phyloP scores from a whole-genome alignment of 495 filamentous ascomycete species.

The Aspergillus baeticus region DNA sequence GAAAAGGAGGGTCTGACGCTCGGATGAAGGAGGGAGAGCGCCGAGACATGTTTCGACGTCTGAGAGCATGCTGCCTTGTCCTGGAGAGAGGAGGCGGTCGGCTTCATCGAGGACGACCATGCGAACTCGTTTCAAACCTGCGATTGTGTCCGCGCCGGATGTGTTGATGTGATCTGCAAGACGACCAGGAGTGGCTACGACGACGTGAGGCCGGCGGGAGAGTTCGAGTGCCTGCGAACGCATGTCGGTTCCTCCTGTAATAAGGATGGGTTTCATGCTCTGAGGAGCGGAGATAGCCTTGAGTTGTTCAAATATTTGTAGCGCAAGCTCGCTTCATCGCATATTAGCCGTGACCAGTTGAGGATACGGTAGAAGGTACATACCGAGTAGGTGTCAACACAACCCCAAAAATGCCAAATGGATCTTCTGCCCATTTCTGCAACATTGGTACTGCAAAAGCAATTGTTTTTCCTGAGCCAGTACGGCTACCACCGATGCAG shows the following conservation, averaged over 20 bases:
- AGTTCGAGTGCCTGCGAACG: slow-evolving; percentile 82
- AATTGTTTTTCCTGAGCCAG: slow-evolving; percentile 98
- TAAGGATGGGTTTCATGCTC: slow-evolving; percentile 76
- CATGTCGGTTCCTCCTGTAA: slow-evolving; percentile 94
- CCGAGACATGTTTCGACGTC: slow-evolving; percentile 87
- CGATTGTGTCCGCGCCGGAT: slow-evolving; percentile 85
- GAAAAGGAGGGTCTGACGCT: slow-evolving; percentile 91
- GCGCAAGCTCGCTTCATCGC: slow-evolving; percentile 70
- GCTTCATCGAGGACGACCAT: slow-evolving; percentile 96
- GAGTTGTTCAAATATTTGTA: slow-evolving; percentile 95
- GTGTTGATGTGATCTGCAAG: slow-evolving; percentile 90
- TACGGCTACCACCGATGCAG: slow-evolving; percentile 91
- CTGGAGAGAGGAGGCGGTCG: slow-evolving; percentile 78
- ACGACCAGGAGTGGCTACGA: slow-evolving; percentile 92
- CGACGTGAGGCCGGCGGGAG: slow-evolving; percentile 77
- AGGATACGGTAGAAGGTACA: slow-evolving; percentile 7
- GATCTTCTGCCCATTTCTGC: slow-evolving; percentile 90
- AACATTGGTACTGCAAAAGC: slow-evolving; percentile 93
- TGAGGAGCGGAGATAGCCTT: slow-evolving; percentile 85
- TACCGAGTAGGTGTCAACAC: slow-evolving; percentile 87
- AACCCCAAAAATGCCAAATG: slow-evolving; percentile 84
- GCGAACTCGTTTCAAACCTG: slow-evolving; percentile 70
- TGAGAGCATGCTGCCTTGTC: slow-evolving; percentile 82
- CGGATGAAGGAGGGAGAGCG: slow-evolving; percentile 65
- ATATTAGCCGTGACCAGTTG: not conserved